Base-by-base conservation (phyloP, 345 rosid species). In the Eucalyptus fibrosa region DNA sequence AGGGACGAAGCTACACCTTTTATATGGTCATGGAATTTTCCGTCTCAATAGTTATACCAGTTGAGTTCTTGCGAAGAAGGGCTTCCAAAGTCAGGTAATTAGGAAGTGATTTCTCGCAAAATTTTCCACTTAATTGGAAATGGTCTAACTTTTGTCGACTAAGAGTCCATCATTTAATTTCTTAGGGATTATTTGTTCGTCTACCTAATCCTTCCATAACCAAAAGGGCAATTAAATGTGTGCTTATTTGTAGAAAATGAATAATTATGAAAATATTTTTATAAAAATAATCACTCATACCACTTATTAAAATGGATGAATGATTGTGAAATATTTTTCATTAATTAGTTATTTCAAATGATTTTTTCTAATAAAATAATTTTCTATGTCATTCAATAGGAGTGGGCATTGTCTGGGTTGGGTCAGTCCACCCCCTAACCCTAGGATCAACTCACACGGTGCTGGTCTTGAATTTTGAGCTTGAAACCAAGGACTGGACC, bases 231-330 rank as follows among this genome's bases (percentile, higher is more conserved):
- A 56, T 56, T 26, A 56, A 24, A 23, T 24, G 62, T 56, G 30
- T 9, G 30, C 24, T 56, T 24, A 10, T 24, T 56, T 24, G 3
- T 1, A 23, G 5, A 4, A 56, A 56, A 56, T 56, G 6, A 56
- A 56, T 24, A 56, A 23, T 24, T 56, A 21, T 4, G 5, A 56
- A 56, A 56, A 19, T 7, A 55, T 7, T 19, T 55, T 55, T 21
- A 55, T 55, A 55, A 19, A 55, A 55, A 21, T 21, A 0, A 21
- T 55, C 5, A 0, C 2, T 55, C 24, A 19, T 21, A 55, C 23
- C 3, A 0, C 5, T 55, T 55, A 21, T 21, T 23, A 55, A 1
- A 55, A 55, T 23, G 1, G 0, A 23, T 55, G 5, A 9, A 55
- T 1, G 10, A 19, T 51, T 2, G 23, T 53, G 10, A 53, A 53